Conservation (phyloP, 352 stramenopile species). For the Aphanomyces cochlioides region DNA sequence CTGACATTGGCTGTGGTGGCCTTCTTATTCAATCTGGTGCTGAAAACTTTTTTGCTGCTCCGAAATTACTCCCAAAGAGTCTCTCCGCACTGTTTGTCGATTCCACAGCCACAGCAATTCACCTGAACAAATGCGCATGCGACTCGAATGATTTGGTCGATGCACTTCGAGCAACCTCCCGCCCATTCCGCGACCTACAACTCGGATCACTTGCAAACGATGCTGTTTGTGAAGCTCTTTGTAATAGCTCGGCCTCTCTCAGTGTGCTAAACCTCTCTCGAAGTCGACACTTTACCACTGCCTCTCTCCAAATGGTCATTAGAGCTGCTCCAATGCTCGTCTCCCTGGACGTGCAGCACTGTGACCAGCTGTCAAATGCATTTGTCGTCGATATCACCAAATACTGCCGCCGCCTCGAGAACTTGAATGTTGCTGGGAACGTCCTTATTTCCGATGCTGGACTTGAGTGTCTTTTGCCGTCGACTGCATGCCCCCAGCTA, state of each 20-base stretch:
- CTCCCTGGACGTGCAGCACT: constrained; percentile 63
- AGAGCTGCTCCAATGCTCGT: constrained; percentile 39
- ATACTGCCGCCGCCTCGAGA: constrained; percentile 44
- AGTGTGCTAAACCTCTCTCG: constrained; percentile 52
- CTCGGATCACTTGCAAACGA: constrained; percentile 60
- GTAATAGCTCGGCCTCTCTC: constrained; percentile 38
- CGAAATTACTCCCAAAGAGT: constrained; percentile 39
- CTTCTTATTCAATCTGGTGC: constrained; percentile 54
- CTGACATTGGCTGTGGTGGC: constrained; percentile 47
- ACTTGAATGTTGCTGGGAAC: constrained; percentile 61
- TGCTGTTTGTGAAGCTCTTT: constrained; percentile 48
- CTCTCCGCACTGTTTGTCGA: constrained; percentile 36
- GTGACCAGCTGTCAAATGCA: constrained; percentile 60
- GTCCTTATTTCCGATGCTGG: constrained; percentile 63
- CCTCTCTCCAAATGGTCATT: constrained; percentile 51
- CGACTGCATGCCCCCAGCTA: constrained; percentile 36
- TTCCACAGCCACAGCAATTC: constrained; percentile 41
- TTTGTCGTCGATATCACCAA: constrained; percentile 39
- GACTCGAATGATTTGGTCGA: constrained; percentile 44
- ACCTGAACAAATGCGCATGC: constrained; percentile 56
- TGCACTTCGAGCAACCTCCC: constrained; percentile 20
- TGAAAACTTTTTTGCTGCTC: constrained; percentile 63
- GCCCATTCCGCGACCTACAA: constrained; percentile 49
- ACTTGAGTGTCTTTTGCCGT: constrained; percentile 33
- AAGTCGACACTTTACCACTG: constrained; percentile 65